Conservation (phyloP, 2,329 filamentous ascomycete genomes). For the Tolypocladium pustulatum region DNA sequence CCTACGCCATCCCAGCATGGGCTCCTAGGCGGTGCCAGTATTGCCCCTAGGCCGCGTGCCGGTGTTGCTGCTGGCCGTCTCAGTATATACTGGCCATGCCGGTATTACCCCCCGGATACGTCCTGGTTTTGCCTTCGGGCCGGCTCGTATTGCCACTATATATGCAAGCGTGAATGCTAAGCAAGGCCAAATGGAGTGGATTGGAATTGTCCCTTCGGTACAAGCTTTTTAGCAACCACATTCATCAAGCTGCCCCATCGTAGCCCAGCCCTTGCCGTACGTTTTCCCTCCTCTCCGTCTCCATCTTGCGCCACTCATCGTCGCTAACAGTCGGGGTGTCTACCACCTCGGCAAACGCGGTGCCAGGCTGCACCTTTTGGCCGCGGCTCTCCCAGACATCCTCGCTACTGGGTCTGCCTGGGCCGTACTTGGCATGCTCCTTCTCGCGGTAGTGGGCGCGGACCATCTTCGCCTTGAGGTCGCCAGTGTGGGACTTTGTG, state of each 20-base stretch:
- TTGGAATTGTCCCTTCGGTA: too few species aligned
- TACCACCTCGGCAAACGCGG: constrained; percentile 32
- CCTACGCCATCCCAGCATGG: too few species aligned
- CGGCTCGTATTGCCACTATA: too few species aligned
- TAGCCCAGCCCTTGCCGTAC: constrained; percentile 23
- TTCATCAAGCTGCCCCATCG: constrained; percentile 8
- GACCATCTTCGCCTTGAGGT: constrained; percentile 51
- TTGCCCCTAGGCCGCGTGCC: too few species aligned
- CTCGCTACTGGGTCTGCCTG: constrained; percentile 63
- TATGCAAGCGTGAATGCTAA: too few species aligned
- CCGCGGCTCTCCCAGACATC: constrained; percentile 77
- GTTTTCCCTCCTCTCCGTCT: constrained; percentile 20
- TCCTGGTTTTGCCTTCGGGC: too few species aligned
- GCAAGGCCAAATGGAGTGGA: background rate
- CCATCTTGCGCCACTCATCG: constrained; percentile 29
- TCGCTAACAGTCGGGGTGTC: constrained; percentile 27
- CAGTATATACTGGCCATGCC: too few species aligned
- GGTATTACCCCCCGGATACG: too few species aligned
- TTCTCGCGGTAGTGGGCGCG: constrained; percentile 58
- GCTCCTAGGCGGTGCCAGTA: too few species aligned
- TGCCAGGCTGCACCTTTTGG: constrained; percentile 41
- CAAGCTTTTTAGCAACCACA: background rate
- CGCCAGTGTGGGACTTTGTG: constrained; percentile 50
- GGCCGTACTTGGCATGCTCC: constrained; percentile 52
- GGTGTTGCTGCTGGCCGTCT: too few species aligned